Conservation (phyloP, 169 alveolate species). For the Blepharisma undulans region DNA sequence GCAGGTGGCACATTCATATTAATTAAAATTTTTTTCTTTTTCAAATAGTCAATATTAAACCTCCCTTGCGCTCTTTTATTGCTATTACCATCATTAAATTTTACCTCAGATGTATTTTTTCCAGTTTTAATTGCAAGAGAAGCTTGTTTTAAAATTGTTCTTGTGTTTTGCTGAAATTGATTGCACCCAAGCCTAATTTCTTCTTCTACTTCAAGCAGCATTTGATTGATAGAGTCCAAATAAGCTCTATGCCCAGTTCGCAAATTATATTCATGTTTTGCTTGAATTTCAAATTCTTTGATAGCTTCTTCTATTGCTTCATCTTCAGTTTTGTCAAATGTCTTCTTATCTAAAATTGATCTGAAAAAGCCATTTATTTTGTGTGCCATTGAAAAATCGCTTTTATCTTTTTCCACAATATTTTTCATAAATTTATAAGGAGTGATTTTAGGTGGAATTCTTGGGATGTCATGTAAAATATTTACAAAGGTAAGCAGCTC, state of each 20-base stretch:
- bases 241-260: conserved; percentile 28
- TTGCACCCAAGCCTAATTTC: neutral
- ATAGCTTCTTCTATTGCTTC: neutral
- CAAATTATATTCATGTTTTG: neutral
- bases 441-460: conserved; percentile 13
- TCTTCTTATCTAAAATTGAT: neutral
- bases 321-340: neutral
- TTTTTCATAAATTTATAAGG: conserved; percentile 4
- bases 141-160: neutral
- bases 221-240: neutral
- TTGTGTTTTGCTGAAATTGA: conserved; percentile 26
- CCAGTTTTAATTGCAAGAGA: neutral
- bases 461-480: neutral
- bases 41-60: conserved; percentile 31
- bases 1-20: neutral
- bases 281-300: conserved; percentile 5
- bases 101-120: neutral
- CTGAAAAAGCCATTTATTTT: neutral
- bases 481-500: conserved; percentile 6
- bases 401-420: neutral
- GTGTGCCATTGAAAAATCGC: neutral
- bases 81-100: neutral
- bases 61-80: conserved; percentile 36
- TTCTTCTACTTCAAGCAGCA: conserved; percentile 33
- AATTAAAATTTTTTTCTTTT: neutral